These are phyloP conservation scores for Margaritispora aquatica DNA, from an alignment of 495 filamentous ascomycete genomes.

Conservation along the genomic window DNA sequence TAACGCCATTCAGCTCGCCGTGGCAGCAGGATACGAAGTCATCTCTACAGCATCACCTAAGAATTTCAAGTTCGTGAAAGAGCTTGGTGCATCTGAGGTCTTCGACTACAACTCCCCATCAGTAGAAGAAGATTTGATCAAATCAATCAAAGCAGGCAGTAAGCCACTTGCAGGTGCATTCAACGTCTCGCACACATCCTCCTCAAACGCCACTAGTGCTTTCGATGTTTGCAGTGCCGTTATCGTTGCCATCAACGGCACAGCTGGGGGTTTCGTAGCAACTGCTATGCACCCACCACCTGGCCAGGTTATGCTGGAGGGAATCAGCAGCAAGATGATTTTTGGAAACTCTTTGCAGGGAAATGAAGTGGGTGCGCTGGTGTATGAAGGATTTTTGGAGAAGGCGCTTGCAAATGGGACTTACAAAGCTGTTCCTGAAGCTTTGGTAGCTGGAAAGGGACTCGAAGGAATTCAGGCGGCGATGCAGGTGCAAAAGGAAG, in stretches of 20 bases:
- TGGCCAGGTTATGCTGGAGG: background rate
- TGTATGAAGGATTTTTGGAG: background rate
- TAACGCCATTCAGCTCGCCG: conserved; percentile 31
- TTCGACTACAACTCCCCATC: conserved; percentile 1
- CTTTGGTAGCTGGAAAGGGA: background rate
- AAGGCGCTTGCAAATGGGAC: background rate
- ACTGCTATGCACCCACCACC: background rate
- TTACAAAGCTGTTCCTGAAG: background rate
- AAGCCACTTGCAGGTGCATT: conserved; percentile 14
- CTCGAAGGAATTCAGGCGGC: background rate
- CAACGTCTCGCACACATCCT: background rate
- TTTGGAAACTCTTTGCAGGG: background rate
- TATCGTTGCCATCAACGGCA: background rate
- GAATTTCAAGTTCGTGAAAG: conserved; percentile 31
- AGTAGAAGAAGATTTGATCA: conserved; percentile 4
- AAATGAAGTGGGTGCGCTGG: conserved; percentile 7
- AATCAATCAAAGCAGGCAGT: background rate
- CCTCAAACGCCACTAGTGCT: background rate
- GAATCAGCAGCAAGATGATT: conserved; percentile 1
- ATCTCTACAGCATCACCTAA: conserved; percentile 28
- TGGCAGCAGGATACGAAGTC: conserved; percentile 29
- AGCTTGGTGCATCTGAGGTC: conserved; percentile 26
- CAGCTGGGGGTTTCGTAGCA: background rate
- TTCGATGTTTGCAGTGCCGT: background rate
- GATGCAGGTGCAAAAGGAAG: background rate